A percentile compares a stretch with the other conserved stretches of the same genome.
These are phyloP conservation scores for Acanthamoeba healyi DNA, from an alignment of 208 protist genomes.

Conservation along the genomic window DNA sequence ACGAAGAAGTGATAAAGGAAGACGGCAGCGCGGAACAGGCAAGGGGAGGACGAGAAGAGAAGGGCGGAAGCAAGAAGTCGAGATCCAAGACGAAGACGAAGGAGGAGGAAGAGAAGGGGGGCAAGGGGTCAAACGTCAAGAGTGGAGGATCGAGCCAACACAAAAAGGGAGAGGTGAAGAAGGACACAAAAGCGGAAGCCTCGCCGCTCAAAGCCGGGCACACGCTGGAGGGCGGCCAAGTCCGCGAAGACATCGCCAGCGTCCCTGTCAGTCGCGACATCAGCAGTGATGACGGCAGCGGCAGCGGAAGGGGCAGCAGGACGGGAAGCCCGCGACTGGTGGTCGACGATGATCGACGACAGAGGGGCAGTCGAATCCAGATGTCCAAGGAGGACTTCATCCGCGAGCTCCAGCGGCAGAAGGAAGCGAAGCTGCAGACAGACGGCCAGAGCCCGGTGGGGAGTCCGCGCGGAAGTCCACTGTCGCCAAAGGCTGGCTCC, in stretches of 20 bases:
- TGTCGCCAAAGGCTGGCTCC: neutral
- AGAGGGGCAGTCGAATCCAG: constrained; percentile 23
- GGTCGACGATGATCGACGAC: neutral
- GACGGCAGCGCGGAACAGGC: neutral
- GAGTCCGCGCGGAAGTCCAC: neutral
- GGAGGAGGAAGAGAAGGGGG: neutral
- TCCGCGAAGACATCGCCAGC: no score
- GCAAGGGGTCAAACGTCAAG: neutral
- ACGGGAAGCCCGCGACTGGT: neutral
- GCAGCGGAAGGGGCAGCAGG: neutral
- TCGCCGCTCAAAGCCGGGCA: neutral
- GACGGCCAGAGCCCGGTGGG: neutral
- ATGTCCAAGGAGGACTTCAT: constrained; percentile 34
- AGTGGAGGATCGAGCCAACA: neutral
- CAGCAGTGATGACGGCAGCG: neutral
- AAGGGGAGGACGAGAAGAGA: neutral
- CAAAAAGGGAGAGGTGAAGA: neutral
- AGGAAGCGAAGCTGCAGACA: neutral
- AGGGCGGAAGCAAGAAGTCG: neutral
- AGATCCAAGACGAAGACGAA: neutral
- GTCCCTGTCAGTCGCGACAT: neutral
- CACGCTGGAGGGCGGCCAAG: neutral
- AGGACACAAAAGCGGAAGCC: neutral
- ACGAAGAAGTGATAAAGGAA: neutral
- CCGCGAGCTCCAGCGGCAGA: neutral